Evolutionary conservation across 352 stramenopile genomes (phyloP).

Genomic region (Stramenopiles sp.): DNA sequence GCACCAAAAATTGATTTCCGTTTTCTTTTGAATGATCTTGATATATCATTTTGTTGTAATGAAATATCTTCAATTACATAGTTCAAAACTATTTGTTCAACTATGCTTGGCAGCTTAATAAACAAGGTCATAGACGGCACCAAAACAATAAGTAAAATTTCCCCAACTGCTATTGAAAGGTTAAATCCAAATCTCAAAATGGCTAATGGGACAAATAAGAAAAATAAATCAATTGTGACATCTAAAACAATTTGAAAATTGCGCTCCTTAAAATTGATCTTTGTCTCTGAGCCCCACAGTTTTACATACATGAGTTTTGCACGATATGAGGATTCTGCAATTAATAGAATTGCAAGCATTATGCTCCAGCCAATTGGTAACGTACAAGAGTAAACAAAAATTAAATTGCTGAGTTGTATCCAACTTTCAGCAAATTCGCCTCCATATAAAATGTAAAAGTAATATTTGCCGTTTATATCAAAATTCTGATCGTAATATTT

Average conservation of each 20-base stretch:
- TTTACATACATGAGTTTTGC: not conserved
- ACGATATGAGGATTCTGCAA: not conserved
- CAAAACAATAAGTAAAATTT: not conserved
- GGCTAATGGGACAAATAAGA: not conserved
- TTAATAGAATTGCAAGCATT: not conserved
- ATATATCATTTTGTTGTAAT: not conserved
- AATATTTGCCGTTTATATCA: constrained; percentile 4
- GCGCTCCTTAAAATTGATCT: not conserved
- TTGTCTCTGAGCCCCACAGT: not conserved
- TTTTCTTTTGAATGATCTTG: not conserved
- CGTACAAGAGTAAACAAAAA: not conserved
- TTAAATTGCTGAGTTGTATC: not conserved
- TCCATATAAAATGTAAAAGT: not conserved
- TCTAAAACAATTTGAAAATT: not conserved
- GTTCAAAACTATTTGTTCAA: not conserved
- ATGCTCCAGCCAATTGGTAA: not conserved
- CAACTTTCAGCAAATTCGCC: not conserved
- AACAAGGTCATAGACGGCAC: not conserved
- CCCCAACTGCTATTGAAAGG: no score
- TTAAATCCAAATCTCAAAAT: not conserved
- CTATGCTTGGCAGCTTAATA: not conserved
- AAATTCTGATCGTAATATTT: no score
- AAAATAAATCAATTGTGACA: not conserved
- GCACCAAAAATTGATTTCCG: not conserved
- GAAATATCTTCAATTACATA: not conserved